A percentile compares a stretch with the other conserved stretches of the same genome.
Conservation (phyloP, 805 yeast species). For the Ogataea paradorogensis region DNA sequence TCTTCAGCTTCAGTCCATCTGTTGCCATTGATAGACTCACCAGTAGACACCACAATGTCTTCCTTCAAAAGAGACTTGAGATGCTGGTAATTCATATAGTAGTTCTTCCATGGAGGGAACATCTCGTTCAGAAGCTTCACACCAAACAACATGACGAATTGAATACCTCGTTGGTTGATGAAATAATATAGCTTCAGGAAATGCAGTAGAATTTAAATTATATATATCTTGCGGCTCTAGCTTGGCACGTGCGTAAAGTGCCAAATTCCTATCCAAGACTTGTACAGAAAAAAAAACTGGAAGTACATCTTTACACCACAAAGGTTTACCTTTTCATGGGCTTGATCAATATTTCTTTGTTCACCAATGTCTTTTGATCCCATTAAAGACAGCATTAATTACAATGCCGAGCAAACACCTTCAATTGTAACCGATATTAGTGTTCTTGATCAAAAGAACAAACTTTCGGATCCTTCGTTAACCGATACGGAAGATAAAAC, state of each 20-base stretch:
- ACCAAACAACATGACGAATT: slow-evolving; percentile 75
- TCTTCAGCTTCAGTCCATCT: slow-evolving; percentile 74
- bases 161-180: not conserved
- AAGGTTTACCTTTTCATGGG: no score
- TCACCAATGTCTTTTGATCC: slow-evolving; percentile 31
- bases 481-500: slow-evolving; percentile 2
- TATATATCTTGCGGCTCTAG: slow-evolving; percentile 1
- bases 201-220: slow-evolving; percentile 5
- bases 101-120: slow-evolving; percentile 83
- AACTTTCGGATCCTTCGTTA: not conserved
- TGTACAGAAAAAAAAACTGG: no score
- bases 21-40: not conserved
- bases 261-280: no score
- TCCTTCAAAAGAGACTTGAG: slow-evolving; percentile 70
- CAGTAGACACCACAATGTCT: slow-evolving; percentile 37
- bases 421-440: not conserved
- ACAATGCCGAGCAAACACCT: not conserved
- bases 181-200: not conserved
- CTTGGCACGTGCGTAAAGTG: slow-evolving; percentile 6
- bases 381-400: slow-evolving; percentile 24
- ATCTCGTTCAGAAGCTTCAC: slow-evolving; percentile 76
- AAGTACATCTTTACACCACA: no score
- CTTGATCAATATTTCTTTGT: not conserved
- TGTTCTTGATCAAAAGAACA: not conserved
- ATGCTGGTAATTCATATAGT: slow-evolving; percentile 63